Evolutionary conservation across 2,329 filamentous ascomycete species (phyloP).

Genomic region (Phoma sp.): DNA sequence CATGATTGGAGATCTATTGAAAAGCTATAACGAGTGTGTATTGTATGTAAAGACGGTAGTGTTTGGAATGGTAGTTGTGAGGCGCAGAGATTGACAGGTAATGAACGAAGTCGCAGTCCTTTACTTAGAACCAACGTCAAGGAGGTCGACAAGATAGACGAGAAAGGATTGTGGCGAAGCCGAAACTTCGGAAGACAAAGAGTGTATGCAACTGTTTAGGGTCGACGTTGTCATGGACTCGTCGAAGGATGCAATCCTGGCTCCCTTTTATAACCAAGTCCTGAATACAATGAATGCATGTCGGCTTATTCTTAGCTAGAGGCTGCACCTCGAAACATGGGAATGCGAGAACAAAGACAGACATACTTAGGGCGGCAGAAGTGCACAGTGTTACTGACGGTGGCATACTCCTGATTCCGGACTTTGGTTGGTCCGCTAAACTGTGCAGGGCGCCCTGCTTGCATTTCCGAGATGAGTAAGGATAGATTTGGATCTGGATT

Average conservation of each 20-base stretch:
- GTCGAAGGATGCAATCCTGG: background rate
- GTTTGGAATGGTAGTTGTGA: background rate
- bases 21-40: background rate
- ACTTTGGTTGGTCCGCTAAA: conserved; percentile 18
- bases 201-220: background rate
- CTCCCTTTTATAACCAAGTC: background rate
- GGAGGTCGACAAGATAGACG: background rate
- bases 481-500: background rate
- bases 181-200: background rate
- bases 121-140: background rate
- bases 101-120: background rate
- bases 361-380: conserved; percentile 9
- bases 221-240: background rate
- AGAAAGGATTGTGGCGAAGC: background rate
- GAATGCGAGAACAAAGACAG: conserved; percentile 6
- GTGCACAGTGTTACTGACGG: conserved; percentile 12
- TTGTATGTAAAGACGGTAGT: background rate
- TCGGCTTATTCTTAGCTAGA: background rate
- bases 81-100: background rate
- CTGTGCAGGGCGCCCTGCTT: background rate
- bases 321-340: background rate
- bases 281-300: background rate
- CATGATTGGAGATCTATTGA: conserved; percentile 18
- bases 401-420: conserved; percentile 1
- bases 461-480: background rate